Conservation (phyloP, 192 early-diverging fungal species). For the Spizellomyces punctatus region DNA sequence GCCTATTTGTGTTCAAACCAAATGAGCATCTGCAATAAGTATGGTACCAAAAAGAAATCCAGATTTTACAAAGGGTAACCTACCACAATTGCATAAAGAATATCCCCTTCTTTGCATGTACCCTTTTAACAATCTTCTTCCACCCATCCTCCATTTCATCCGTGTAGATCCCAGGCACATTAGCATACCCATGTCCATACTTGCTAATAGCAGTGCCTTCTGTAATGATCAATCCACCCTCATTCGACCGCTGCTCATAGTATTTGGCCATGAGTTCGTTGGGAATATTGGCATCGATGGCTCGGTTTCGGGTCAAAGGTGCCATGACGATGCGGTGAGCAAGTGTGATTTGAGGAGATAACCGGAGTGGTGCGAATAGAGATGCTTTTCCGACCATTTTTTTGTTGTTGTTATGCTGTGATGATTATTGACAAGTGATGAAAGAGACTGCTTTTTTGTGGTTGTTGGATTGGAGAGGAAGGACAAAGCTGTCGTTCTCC, state of each 20-base stretch:
- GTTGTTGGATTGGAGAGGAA: too few relatives aligned
- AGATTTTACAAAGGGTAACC: neutral
- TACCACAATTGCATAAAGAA: conserved; percentile 58
- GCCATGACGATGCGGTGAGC: conserved; percentile 38
- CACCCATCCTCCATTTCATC: conserved; percentile 47
- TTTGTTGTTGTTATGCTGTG: neutral
- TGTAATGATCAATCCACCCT: conserved; percentile 36
- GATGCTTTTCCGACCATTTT: neutral
- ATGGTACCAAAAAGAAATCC: too few relatives aligned
- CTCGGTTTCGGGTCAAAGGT: conserved; percentile 32
- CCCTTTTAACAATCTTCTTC: conserved; percentile 49
- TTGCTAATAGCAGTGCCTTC: conserved; percentile 24
- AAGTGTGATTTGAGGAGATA: conserved; percentile 2
- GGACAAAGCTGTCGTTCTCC: neutral
- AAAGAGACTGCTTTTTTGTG: too few relatives aligned
- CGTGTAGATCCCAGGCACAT: conserved; percentile 46
- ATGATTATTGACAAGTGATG: too few relatives aligned
- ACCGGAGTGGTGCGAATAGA: neutral
- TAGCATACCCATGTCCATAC: conserved; percentile 1
- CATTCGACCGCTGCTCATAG: conserved; percentile 30
- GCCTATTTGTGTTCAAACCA: neutral
- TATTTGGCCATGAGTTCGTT: conserved; percentile 23
- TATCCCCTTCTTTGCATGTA: conserved; percentile 47
- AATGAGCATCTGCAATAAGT: too few relatives aligned
- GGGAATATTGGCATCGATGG: conserved; percentile 14